Percentiles rank a stretch among this genome's conserved stretches.
Conservation (phyloP, 805 yeast species). For the Jamesozyma piceae region DNA sequence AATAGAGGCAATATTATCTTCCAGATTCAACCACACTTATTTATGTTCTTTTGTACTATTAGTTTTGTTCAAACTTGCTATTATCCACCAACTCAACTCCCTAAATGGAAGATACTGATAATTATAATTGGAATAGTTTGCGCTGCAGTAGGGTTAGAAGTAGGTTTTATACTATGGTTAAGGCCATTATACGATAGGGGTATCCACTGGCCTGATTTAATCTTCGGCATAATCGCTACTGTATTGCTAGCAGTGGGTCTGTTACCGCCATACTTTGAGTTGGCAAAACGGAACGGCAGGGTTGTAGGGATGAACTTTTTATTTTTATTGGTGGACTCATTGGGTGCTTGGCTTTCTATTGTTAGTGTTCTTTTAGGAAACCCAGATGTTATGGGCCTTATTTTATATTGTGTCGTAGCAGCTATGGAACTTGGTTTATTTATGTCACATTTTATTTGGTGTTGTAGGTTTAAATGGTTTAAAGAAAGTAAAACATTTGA, state of each 20-base stretch:
- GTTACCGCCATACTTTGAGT: slow-evolving; percentile 81
- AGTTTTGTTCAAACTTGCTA: slow-evolving; percentile 61
- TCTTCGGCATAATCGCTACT: slow-evolving; percentile 76
- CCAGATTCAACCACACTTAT: slow-evolving; percentile 80
- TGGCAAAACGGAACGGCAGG: slow-evolving; percentile 67
- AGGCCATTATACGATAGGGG: slow-evolving; percentile 46
- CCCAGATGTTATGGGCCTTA: slow-evolving; percentile 70
- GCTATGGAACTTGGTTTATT: slow-evolving; percentile 71
- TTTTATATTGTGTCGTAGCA: slow-evolving; percentile 66
- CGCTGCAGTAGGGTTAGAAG: slow-evolving; percentile 50
- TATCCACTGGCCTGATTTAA: slow-evolving; percentile 62
- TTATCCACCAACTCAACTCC: slow-evolving; percentile 57
- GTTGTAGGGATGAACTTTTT: slow-evolving; percentile 85
- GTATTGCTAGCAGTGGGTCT: slow-evolving; percentile 67
- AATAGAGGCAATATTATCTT: slow-evolving; percentile 66
- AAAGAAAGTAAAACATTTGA: slow-evolving; percentile 1
- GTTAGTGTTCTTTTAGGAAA: slow-evolving; percentile 50
- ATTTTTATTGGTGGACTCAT: slow-evolving; percentile 63
- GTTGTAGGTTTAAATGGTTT: slow-evolving; percentile 34
- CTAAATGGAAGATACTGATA: slow-evolving; percentile 30
- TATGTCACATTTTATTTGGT: slow-evolving; percentile 63
- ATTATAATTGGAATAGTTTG: slow-evolving; percentile 34
- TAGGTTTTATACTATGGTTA: slow-evolving; percentile 64
- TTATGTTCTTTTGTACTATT: slow-evolving; percentile 56
- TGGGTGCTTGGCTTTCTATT: slow-evolving; percentile 77